Evolutionary conservation across 2,329 filamentous ascomycete species (phyloP).

Genomic region (Fusarium nurragi): DNA sequence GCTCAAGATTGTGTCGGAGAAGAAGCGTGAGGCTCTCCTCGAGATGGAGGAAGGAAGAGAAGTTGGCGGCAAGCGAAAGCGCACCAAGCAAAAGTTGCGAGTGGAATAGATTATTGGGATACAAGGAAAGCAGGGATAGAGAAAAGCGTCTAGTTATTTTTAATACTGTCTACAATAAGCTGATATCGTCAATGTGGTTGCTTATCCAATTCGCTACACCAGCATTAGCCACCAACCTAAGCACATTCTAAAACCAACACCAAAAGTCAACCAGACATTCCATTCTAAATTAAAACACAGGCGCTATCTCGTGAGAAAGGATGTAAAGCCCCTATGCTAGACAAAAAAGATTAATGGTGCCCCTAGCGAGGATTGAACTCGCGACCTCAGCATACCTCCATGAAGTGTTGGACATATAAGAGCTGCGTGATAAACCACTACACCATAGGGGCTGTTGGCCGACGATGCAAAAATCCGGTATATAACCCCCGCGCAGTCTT

Average conservation of each 20-base stretch:
- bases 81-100: conserved; percentile 66
- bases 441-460: conserved; percentile 32
- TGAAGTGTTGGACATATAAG: conserved; percentile 31
- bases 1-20: conserved; percentile 91
- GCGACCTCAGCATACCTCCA: conserved; percentile 37
- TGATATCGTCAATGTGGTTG: background rate
- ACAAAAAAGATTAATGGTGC: conserved; percentile 15
- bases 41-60: conserved; percentile 94
- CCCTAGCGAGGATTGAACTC: conserved; percentile 37
- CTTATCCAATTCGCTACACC: background rate
- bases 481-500: background rate
- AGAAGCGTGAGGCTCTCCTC: conserved; percentile 89
- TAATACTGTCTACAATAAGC: background rate
- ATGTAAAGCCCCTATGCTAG: background rate
- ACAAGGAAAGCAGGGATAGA: conserved; percentile 1
- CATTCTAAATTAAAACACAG: background rate
- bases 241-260: background rate
- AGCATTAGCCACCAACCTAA: background rate
- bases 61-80: conserved; percentile 84
- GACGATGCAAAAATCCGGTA: background rate
- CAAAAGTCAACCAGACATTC: background rate
- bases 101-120: conserved; percentile 36
- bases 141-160: conserved; percentile 23
- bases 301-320: fast-evolving
- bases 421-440: conserved; percentile 38